Base-by-base conservation (phyloP, 1,139 yeast genomes). In the Suhomyces anneliseae region DNA sequence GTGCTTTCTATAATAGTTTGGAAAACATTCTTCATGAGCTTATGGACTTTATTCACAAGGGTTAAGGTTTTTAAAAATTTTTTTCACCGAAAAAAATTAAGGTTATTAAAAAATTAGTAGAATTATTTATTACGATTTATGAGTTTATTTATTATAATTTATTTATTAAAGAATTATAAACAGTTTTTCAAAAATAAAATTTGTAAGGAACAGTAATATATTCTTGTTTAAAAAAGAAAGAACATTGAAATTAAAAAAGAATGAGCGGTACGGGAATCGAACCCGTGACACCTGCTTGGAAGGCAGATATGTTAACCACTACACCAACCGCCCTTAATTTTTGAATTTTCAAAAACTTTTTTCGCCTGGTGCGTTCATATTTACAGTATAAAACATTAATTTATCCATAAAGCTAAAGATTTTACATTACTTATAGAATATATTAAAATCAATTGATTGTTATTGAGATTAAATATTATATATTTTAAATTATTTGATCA, bases 241-340 rank as follows among this genome's bases (percentile, higher is more conserved):
- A 3, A 19, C 19, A 19, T 3, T 19, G 4, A 4, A 19, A 19
- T 24, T 33, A 41, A 60, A 67, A 70, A 70, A 65, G 58, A 59
- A 59, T 82, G 87, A 81, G 83, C 78, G 83, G 80, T 81, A 80
- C 83, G 87, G 84, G 87, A 82, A 81, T 82, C 86, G 87, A 82
- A 82, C 87, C 87, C 87, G 74, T 80, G 85, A 78, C 86, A 72
- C 82, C 81, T 79, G 87, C 87, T 82, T 82, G 87, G 87, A 82
- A 82, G 87, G 87, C 86, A 70, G 69, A 65, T 65, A 73, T 74
- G 77, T 68, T 74, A 72, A 64, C 78, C 78, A 72, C 74, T 73
- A 73, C 76, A 74, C 78, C 75, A 74, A 72, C 74, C 76, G 72
- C 77, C 77, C 78, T 9, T n/a, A 7, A 35, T 36, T 27, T 42